Conservation (phyloP, 768 basidiomycete species). For the Boletus patriciae region DNA sequence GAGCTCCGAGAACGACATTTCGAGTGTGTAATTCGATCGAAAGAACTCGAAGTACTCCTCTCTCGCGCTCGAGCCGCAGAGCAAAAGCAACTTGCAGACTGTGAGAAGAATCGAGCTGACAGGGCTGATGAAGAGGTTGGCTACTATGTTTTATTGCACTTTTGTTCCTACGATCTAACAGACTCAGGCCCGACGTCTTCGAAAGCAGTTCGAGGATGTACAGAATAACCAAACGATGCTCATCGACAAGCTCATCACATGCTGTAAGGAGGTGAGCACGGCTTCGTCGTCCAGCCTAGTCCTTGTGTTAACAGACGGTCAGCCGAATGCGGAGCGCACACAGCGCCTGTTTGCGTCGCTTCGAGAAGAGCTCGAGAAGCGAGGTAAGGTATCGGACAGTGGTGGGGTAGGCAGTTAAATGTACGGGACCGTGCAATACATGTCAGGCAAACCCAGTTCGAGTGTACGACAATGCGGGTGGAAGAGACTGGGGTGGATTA, state of each 20-base stretch:
- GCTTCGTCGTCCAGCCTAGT: slow-evolving; percentile 1
- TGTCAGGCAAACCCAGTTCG: slow-evolving; percentile 13
- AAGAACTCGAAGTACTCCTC: slow-evolving; percentile 84
- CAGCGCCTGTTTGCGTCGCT: slow-evolving; percentile 78
- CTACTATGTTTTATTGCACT: slow-evolving; percentile 5
- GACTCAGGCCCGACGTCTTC: slow-evolving; percentile 60
- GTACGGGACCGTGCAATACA: slow-evolving; percentile 19
- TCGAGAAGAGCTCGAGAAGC: slow-evolving; percentile 81
- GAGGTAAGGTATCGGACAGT: slow-evolving; percentile 50
- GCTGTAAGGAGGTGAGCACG: slow-evolving; percentile 78
- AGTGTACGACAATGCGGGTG: slow-evolving; percentile 9
- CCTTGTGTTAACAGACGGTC: slow-evolving; percentile 17
- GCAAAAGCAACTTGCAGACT: slow-evolving; percentile 79
- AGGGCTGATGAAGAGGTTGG: slow-evolving; percentile 75
- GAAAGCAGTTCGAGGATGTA: slow-evolving; percentile 77
- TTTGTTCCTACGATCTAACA: slow-evolving; percentile 7
- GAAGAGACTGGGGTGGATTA: slow-evolving; percentile 1
- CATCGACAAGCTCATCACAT: slow-evolving; percentile 80
- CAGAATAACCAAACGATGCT: slow-evolving; percentile 76
- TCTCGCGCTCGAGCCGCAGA: slow-evolving; percentile 87
- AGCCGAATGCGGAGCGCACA: slow-evolving; percentile 83
- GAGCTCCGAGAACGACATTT: slow-evolving; percentile 90
- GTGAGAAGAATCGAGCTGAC: slow-evolving; percentile 66
- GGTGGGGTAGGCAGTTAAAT: slow-evolving; percentile 45
- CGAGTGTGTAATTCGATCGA: slow-evolving; percentile 88